phyloP scores from a whole-genome alignment of 108 stramenopile species.

The Seminavis robusta region DNA sequence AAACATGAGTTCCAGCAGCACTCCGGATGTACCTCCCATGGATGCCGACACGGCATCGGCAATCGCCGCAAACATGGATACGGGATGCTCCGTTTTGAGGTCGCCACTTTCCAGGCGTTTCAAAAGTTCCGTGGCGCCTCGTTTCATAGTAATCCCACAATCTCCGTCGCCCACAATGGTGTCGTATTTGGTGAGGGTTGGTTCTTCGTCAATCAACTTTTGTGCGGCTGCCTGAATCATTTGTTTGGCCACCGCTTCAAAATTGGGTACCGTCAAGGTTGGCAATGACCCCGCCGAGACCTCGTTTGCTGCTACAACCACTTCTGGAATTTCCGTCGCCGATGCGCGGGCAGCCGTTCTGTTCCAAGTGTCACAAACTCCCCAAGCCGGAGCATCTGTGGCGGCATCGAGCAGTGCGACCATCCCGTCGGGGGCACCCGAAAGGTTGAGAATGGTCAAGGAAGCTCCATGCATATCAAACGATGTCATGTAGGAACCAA shows the following conservation, averaged over 20 bases:
- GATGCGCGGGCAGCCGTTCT: conserved; percentile 38
- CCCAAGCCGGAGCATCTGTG: conserved; percentile 87
- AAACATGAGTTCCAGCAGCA: conserved; percentile 90
- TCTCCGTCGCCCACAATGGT: conserved; percentile 97
- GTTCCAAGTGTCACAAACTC: conserved; percentile 47
- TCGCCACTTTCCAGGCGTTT: conserved; percentile 41
- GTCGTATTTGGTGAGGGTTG: conserved; percentile 80
- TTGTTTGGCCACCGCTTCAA: conserved; percentile 20
- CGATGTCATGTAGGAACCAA: conserved; percentile 93
- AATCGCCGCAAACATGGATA: conserved; percentile 49
- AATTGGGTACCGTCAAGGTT: conserved; percentile 41
- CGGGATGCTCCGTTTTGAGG: conserved; percentile 49
- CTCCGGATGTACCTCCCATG: conserved; percentile 97
- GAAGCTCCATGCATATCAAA: conserved; percentile 96
- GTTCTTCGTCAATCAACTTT: conserved; percentile 76
- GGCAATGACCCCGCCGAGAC: conserved; percentile 19
- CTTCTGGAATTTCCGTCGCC: conserved; percentile 45
- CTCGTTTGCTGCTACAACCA: conserved; percentile 15
- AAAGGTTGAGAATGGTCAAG: conserved; percentile 77
- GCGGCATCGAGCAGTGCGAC: conserved; percentile 67
- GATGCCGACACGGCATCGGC: conserved; percentile 79
- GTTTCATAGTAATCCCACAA: conserved; percentile 94
- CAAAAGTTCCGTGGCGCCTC: conserved; percentile 84
- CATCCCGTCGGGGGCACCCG: conserved; percentile 36
- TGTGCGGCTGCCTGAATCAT: conserved; percentile 41